These are phyloP conservation scores for Coemansia sp. DNA, from an alignment of 192 early-diverging fungal species.

Conservation along the genomic window DNA sequence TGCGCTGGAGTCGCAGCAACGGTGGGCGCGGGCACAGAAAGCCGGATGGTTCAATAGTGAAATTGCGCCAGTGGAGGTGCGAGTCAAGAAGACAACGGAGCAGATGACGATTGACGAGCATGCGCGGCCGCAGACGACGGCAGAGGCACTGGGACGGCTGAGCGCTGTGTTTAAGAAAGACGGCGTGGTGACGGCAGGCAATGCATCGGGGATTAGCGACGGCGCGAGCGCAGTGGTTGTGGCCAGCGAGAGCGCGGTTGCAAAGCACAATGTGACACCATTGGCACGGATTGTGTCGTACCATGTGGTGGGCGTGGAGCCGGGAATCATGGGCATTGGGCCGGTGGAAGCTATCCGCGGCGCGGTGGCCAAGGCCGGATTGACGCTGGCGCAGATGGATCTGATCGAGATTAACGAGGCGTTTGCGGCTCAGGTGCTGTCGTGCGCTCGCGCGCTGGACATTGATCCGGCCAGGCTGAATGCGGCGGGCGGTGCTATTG, in stretches of 20 bases:
- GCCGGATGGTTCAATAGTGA: conserved; percentile 77
- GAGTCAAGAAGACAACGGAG: conserved; percentile 67
- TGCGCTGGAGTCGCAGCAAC: conserved; percentile 79
- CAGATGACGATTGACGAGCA: conserved; percentile 80
- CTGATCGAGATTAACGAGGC: conserved; percentile 97
- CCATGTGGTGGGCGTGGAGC: conserved; percentile 84
- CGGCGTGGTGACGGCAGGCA: conserved; percentile 89
- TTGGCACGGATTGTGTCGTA: conserved; percentile 84
- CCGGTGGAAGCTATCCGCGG: conserved; percentile 87
- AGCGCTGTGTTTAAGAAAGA: conserved; percentile 86
- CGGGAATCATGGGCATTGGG: conserved; percentile 94
- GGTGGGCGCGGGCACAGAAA: conserved; percentile 78
- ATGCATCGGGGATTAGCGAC: conserved; percentile 93
- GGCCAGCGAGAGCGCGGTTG: conserved; percentile 81
- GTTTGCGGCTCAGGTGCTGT: conserved; percentile 90
- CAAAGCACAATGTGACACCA: conserved; percentile 74
- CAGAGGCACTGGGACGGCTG: conserved; percentile 76
- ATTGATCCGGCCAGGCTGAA: conserved; percentile 78
- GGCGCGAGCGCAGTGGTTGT: conserved; percentile 87
- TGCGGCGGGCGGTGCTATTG: conserved; percentile 89
- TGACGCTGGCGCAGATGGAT: conserved; percentile 80
- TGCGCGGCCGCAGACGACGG: conserved; percentile 79
- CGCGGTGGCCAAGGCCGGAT: conserved; percentile 76
- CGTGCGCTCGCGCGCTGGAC: conserved; percentile 85
- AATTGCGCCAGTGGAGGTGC: conserved; percentile 80